Evolutionary conservation across 805 yeast genomes (phyloP), one percentile per base, ranked within the genome.

Genomic region (Lipomyces japonicus): DNA sequence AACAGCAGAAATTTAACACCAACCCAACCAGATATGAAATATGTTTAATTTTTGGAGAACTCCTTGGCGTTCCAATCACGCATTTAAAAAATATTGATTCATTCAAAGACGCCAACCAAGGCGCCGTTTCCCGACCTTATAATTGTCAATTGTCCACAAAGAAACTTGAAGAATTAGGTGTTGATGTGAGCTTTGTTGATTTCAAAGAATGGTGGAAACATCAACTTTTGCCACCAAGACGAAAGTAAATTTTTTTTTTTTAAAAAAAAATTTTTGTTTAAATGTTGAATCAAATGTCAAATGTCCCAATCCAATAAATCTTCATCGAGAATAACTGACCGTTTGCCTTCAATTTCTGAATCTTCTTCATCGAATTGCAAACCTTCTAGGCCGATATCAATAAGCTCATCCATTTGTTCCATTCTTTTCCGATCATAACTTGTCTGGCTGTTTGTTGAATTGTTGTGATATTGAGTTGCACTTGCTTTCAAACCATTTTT

Each of bases 171-270:
- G 49, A 44, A 12, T 31, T 53, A 1, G 59, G 59, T 14, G 39
- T 55, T 16, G 51, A 49, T 34, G 34, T 36, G 12, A 28, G 45
- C 21, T 23, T 31, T 22, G 55, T 55, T 10, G 57, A 55, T 30
- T 55, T 55, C 34, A 39, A 10, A 18, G 50, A 25, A 14, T 55
- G 59, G 59, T 55, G 57, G 57, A 41, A 42, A 37, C 40, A 36
- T 10, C 38, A 37, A 12, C 46, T 52, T n/a, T 48, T 54, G 9
- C 58, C 57, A 14, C 12, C 43, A 4, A 34, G 54, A 38, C 24
- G 44, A 16, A 44, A 24, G 24, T 10, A 28, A 7, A 7, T 28
- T 7, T 28, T 28, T 28, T 28, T 28, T 28, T 28, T 28, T 7
- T 28, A 28, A n/a, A n/a, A n/a, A n/a, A n/a, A n/a, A n/a, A n/a